Evolutionary conservation across 2,329 filamentous ascomycete genomes (phyloP).

Genomic region (Parastagonospora avenae): DNA sequence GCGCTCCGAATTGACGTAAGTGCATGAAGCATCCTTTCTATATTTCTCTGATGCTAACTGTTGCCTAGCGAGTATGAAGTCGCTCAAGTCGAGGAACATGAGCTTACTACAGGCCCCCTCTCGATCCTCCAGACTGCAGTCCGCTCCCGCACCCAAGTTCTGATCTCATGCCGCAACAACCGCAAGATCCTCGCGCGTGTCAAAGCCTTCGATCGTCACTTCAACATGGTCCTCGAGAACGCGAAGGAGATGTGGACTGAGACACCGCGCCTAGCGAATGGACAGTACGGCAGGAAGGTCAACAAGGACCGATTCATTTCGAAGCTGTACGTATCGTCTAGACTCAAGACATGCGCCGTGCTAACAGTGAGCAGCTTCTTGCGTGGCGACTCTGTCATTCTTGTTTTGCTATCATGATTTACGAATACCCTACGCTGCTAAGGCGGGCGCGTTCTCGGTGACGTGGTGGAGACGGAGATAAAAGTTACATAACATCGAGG

Average conservation of each 20-base stretch:
- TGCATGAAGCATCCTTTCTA: conserved; percentile 25
- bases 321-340: conserved; percentile 75
- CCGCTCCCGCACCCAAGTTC: conserved; percentile 89
- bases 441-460: conserved; percentile 4
- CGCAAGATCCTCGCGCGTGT: conserved; percentile 95
- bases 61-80: conserved; percentile 82
- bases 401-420: conserved; percentile 77
- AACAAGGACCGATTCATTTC: conserved; percentile 99
- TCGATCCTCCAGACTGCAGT: conserved; percentile 97
- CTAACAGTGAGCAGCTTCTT: conserved; percentile 67
- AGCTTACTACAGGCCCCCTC: conserved; percentile 79
- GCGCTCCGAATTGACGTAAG: conserved; percentile 88
- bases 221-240: conserved; percentile 98
- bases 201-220: conserved; percentile 98
- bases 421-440: neutral
- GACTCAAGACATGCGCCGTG: neutral
- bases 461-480: conserved; percentile 31
- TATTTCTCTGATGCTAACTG: conserved; percentile 21
- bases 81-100: conserved; percentile 77
- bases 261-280: conserved; percentile 78
- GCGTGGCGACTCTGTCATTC: conserved; percentile 84
- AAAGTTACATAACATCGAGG: conserved; percentile 41
- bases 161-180: conserved; percentile 98
- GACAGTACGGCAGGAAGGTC: conserved; percentile 86
- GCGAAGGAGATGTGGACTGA: conserved; percentile 99